phyloP scores from a whole-genome alignment of 2,329 filamentous ascomycete species.

The Claviceps arundinis region DNA sequence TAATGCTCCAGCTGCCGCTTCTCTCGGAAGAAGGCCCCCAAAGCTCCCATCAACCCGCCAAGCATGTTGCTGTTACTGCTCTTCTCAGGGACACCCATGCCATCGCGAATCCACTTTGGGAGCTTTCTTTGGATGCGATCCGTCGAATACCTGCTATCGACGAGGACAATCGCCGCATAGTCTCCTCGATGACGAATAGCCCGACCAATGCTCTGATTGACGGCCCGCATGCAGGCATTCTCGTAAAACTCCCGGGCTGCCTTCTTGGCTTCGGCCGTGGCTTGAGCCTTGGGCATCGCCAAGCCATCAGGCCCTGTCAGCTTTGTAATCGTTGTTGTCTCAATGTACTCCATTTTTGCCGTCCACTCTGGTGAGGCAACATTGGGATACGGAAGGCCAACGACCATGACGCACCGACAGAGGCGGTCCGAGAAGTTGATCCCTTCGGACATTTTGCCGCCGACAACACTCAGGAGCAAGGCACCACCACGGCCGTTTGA shows the following conservation, averaged over 20 bases:
- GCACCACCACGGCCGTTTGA: slow-evolving; percentile 42
- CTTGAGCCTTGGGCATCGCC: slow-evolving; percentile 13
- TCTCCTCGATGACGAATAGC: slow-evolving; percentile 81
- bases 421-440: slow-evolving; percentile 95
- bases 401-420: slow-evolving; percentile 79
- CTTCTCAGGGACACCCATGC: slow-evolving; percentile 36
- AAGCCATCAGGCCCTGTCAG: slow-evolving; percentile 14
- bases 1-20: slow-evolving; percentile 22
- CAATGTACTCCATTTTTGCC: slow-evolving; percentile 78
- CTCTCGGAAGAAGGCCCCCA: slow-evolving; percentile 44
- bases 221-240: slow-evolving; percentile 89
- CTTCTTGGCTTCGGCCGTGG: slow-evolving; percentile 29
- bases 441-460: slow-evolving; percentile 89
- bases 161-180: slow-evolving; percentile 79
- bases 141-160: slow-evolving; percentile 68
- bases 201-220: slow-evolving; percentile 91
- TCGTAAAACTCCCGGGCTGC: slow-evolving; percentile 73
- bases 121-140: slow-evolving; percentile 64
- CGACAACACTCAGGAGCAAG: slow-evolving; percentile 78
- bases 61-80: slow-evolving; percentile 23
- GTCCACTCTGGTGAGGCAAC: slow-evolving; percentile 84
- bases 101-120: slow-evolving; percentile 75
- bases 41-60: slow-evolving; percentile 43
- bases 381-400: slow-evolving; percentile 88
- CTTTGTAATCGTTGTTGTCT: slow-evolving; percentile 38